A percentile compares a stretch with the other conserved stretches of the same genome.
Conservation (phyloP, 75 land plant species). For the Picea sitchensis region DNA sequence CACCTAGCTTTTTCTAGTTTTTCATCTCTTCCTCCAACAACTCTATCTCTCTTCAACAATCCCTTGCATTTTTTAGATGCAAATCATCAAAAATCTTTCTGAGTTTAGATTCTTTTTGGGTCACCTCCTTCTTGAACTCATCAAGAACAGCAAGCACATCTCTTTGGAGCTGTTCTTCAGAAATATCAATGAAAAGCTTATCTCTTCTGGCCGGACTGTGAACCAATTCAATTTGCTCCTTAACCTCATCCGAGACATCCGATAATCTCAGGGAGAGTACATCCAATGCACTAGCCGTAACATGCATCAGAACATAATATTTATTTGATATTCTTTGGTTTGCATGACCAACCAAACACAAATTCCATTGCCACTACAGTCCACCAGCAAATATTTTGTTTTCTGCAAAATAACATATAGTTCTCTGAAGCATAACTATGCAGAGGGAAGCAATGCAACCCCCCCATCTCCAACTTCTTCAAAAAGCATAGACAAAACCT, state of each 20-base stretch:
- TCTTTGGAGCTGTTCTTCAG: slow-evolving; percentile 28
- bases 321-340: slow-evolving; percentile 28
- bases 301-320: slow-evolving; percentile 31
- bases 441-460: slow-evolving; percentile 32
- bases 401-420: slow-evolving; percentile 57
- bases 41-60: slow-evolving; percentile 56
- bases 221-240: slow-evolving; percentile 62
- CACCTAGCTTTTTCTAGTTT: slow-evolving; percentile 1
- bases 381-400: slow-evolving; percentile 39
- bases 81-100: slow-evolving; percentile 43
- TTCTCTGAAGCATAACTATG: slow-evolving; percentile 50
- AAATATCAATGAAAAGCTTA: slow-evolving; percentile 29
- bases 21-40: slow-evolving; percentile 50
- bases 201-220: slow-evolving; percentile 41
- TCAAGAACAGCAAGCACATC: slow-evolving; percentile 33
- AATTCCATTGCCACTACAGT: slow-evolving; percentile 40
- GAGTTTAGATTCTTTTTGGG: slow-evolving; percentile 31
- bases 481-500: slow-evolving; percentile 35
- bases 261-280: slow-evolving; percentile 42
- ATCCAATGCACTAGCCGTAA: slow-evolving; percentile 56
- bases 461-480: slow-evolving; percentile 43
- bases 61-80: slow-evolving; percentile 40
- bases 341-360: slow-evolving; percentile 52
- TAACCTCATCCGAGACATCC: slow-evolving; percentile 43
- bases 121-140: slow-evolving; percentile 36